phyloP scores from a whole-genome alignment of 2,329 filamentous ascomycete genomes.

The Aspergillus pseudoterreus region DNA sequence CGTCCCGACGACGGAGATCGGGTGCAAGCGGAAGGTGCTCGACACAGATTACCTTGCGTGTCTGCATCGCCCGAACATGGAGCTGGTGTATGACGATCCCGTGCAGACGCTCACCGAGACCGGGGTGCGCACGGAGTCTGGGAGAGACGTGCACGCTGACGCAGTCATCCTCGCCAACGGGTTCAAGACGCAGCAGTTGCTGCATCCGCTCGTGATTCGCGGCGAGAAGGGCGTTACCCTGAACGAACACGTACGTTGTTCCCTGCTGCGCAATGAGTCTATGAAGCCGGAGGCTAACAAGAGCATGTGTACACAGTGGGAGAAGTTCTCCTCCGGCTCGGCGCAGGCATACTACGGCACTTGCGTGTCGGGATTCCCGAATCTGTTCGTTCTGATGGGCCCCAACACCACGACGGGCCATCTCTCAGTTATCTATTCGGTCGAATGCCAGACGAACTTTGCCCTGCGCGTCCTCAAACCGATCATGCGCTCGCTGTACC shows the following conservation, averaged over 20 bases:
- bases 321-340: slow-evolving; percentile 20
- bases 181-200: slow-evolving; percentile 46
- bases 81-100: slow-evolving; percentile 40
- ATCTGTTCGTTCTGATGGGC: slow-evolving; percentile 46
- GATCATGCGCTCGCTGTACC: slow-evolving; percentile 28
- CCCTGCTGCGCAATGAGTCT: neutral
- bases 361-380: slow-evolving; percentile 46
- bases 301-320: slow-evolving; percentile 29
- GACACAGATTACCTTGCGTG: slow-evolving; percentile 47
- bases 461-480: slow-evolving; percentile 41
- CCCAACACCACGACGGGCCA: slow-evolving; percentile 49
- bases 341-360: slow-evolving; percentile 49
- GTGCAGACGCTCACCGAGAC: slow-evolving; percentile 36
- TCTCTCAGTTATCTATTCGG: slow-evolving; percentile 48
- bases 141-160: slow-evolving; percentile 39
- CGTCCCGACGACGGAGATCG: slow-evolving; percentile 44
- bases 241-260: slow-evolving; percentile 29
- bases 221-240: slow-evolving; percentile 37
- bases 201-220: slow-evolving; percentile 47
- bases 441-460: slow-evolving; percentile 53
- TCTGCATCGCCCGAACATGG: slow-evolving; percentile 41
- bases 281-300: neutral
- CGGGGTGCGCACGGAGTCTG: slow-evolving; percentile 39
- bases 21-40: slow-evolving; percentile 48
- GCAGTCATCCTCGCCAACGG: slow-evolving; percentile 50